Evolutionary conservation across 768 basidiomycete species (phyloP), one percentile per base, ranked within the genome.

Genomic region (Rubroboletus pulcherrimus): DNA sequence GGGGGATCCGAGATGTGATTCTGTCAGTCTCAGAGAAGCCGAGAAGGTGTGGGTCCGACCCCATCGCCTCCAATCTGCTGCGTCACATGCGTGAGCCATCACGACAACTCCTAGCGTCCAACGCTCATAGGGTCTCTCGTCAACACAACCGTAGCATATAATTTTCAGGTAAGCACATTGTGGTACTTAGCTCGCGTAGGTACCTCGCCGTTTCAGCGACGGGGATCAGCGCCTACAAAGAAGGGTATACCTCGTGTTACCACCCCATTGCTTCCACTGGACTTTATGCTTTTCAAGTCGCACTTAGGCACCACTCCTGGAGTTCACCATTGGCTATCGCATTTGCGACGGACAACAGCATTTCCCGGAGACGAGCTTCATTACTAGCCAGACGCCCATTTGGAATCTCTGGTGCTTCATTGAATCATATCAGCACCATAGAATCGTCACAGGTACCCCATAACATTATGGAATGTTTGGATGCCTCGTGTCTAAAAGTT

Each of bases 211-310:
- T 49, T 41, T 48, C 35, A 17, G 24, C 24, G 24, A 24, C 24
- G 24, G 24, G 41, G 53, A 54, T 54, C 53, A 7, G 33, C 55
- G 53, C 50, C 35, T 24, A 54, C 56, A 52, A 42, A 51, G 12
- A 41, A 49, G 49, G 35, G 6, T 15, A 7, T 15, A 47, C 56
- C 43, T 62, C 51, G 19, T 53, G 31, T 47, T 40, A 5, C 26
- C 29, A 31, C 38, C 15, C n/a, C 10, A 17, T 53, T 11, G 39
- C 24, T 41, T 26, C 50, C 37, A 31, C 21, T 29, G 21, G 21
- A 26, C 15, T 24, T 38, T 21, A 3, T 31, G 26, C 33, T 29
- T 41, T 24, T 19, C 19, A 3, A 41, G 5, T 42, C 42, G 19
- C 14, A 19, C 24, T 24, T 24, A 19, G 24, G 24, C 2, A 24